These are phyloP conservation scores for Neurospora africana DNA, from an alignment of 495 filamentous ascomycete species.

Conservation along the genomic window DNA sequence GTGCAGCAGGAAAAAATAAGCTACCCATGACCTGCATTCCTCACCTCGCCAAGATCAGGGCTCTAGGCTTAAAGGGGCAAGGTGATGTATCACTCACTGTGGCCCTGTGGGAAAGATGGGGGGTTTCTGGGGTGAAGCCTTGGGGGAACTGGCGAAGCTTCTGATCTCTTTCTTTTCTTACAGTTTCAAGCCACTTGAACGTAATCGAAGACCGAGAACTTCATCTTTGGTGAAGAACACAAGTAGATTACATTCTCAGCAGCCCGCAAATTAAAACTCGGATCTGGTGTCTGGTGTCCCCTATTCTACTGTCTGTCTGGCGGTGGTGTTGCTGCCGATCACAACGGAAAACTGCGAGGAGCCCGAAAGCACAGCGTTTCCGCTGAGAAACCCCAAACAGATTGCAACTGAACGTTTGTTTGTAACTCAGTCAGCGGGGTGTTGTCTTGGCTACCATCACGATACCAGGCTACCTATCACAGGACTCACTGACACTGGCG, in stretches of 20 bases:
- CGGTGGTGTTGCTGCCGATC: neutral
- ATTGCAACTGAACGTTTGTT: neutral
- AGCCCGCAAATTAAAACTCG: too few relatives aligned
- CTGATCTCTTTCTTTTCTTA: too few relatives aligned
- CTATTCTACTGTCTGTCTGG: neutral
- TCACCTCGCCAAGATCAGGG: neutral
- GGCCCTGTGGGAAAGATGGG: neutral
- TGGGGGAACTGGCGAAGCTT: neutral
- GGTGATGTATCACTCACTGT: neutral
- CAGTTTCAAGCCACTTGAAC: too few relatives aligned
- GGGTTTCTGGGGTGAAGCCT: neutral
- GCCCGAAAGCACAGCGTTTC: neutral
- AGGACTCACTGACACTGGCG: too few relatives aligned
- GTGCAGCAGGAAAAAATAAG: neutral
- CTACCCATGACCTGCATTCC: neutral
- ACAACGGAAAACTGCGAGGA: neutral
- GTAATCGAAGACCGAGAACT: too few relatives aligned
- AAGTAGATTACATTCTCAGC: too few relatives aligned
- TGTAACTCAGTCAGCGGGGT: too few relatives aligned
- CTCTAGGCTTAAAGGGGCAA: neutral
- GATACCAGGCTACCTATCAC: neutral
- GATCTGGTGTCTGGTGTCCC: neutral
- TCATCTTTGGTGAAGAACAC: too few relatives aligned
- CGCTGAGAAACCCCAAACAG: neutral
- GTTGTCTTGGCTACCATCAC: neutral